Evolutionary conservation across 257 asterid species (phyloP), one percentile per base, ranked within the genome.

Genomic region (Ilex aquifolium): DNA sequence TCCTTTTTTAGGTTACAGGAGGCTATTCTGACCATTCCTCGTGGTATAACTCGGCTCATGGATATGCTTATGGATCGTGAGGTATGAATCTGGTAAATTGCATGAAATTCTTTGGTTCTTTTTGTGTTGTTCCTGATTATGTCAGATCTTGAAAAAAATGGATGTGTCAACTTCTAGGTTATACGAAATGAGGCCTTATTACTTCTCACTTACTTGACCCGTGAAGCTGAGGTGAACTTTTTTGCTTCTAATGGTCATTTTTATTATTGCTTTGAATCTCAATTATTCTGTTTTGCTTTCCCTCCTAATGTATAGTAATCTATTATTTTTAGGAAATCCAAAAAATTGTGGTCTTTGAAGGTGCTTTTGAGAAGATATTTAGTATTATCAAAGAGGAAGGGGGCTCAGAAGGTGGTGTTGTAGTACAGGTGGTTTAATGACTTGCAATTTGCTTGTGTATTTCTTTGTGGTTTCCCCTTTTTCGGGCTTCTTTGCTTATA

Each of bases 21-120:
- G 82, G 96, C 99, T 69, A 93, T 93, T 80, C 80, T 90, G 48
- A 81, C 84, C 5, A 81, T 85, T 81, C 97, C 97, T 12, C 92
- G 88, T 56, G 99, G 96, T 72, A 84, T 84, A 69, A 87, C 96
- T 57, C 75, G 90, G 71, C 97, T 93, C 54, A 87, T 93, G 96
- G 99, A 93, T 79, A 93, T 93, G 99, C 95, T 93, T 69, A 90
- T 87, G 95, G 96, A 90, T 70, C 96, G 96, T 71, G 99, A 90
- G 97, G 99, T 93, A 80, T 80, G 72, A 64, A 70, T 39, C 74
- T 64, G 65, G 40, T 61, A 17, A 61, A 58, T 30, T 46, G 42
- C 16, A 29, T 66, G 13, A 59, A 32, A 44, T 65, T 50, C 30
- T 66, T 54, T 16, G 49, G 15, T 54, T 72, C 58, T 40, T 21